Conservation (phyloP, 257 asterid species). For the Echium plantagineum region DNA sequence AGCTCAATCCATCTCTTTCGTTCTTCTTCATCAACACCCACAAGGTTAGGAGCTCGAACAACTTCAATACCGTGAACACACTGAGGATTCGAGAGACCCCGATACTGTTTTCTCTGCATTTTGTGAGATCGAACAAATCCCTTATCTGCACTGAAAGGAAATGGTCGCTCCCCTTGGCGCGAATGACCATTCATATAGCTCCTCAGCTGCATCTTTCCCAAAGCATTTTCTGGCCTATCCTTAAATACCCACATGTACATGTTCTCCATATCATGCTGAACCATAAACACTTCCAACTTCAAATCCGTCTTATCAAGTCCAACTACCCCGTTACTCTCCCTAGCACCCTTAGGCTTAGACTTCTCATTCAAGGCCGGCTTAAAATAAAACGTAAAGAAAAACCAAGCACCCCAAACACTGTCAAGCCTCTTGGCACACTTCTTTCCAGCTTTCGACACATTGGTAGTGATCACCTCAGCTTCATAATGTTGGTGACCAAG, state of each 20-base stretch:
- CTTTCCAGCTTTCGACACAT: slow-evolving; percentile 28
- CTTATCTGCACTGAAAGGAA: slow-evolving; percentile 36
- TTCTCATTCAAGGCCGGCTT: slow-evolving; percentile 35
- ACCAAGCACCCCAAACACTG: slow-evolving; percentile 48
- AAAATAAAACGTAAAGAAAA: slow-evolving; percentile 37
- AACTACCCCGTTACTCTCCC: slow-evolving; percentile 21
- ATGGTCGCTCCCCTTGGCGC: slow-evolving; percentile 36
- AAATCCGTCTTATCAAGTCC: slow-evolving; percentile 33
- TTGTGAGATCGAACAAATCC: slow-evolving; percentile 37
- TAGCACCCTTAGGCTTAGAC: slow-evolving; percentile 19
- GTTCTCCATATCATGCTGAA: slow-evolving; percentile 47
- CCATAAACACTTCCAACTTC: slow-evolving; percentile 35
- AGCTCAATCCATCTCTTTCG: slow-evolving; percentile 41
- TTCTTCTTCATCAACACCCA: slow-evolving; percentile 30
- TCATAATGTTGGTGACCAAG: slow-evolving; percentile 34
- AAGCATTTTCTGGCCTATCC: slow-evolving; percentile 42
- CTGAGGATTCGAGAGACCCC: slow-evolving; percentile 41
- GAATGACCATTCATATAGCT: slow-evolving; percentile 46
- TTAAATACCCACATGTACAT: slow-evolving; percentile 50
- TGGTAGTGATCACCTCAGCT: slow-evolving; percentile 19
- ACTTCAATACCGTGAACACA: slow-evolving; percentile 44
- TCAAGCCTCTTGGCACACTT: slow-evolving; percentile 38
- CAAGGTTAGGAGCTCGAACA: slow-evolving; percentile 33
- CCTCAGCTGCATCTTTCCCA: slow-evolving; percentile 45
- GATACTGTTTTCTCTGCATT: slow-evolving; percentile 40